These are phyloP conservation scores for Rhizophagus clarus DNA, from an alignment of 192 early-diverging fungal genomes.

Conservation along the genomic window DNA sequence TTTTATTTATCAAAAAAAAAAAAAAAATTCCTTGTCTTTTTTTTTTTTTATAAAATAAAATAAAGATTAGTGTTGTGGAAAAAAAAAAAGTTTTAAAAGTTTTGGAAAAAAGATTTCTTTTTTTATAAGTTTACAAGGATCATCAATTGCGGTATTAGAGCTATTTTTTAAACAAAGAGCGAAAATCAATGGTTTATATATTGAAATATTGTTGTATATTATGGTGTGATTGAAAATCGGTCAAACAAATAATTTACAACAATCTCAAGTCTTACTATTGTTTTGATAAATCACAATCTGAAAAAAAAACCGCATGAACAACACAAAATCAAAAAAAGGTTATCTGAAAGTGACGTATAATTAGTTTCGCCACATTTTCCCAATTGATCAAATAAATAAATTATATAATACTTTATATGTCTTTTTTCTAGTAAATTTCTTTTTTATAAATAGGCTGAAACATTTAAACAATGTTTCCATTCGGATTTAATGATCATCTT, in stretches of 20 bases:
- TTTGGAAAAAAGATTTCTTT: background rate
- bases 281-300: background rate
- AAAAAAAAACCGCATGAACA: background rate
- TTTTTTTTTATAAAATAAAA: background rate
- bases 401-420: too few species aligned
- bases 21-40: too few species aligned
- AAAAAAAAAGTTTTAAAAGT: background rate
- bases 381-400: background rate
- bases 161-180: background rate
- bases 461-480: background rate
- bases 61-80: too few species aligned
- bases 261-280: background rate
- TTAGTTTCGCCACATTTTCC: background rate
- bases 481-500: too few species aligned
- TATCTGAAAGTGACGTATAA: background rate
- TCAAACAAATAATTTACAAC: background rate
- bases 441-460: background rate
- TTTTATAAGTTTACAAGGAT: background rate
- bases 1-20: background rate
- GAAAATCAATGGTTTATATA: background rate
- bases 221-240: background rate
- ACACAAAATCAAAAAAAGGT: background rate
- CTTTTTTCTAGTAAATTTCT: background rate
- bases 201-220: too few species aligned
- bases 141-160: conserved; percentile 13